Percentiles rank a stretch among this genome's conserved stretches.
Evolutionary conservation across 148 eudicot species (phyloP).

Genomic region (Cornus suecica): DNA sequence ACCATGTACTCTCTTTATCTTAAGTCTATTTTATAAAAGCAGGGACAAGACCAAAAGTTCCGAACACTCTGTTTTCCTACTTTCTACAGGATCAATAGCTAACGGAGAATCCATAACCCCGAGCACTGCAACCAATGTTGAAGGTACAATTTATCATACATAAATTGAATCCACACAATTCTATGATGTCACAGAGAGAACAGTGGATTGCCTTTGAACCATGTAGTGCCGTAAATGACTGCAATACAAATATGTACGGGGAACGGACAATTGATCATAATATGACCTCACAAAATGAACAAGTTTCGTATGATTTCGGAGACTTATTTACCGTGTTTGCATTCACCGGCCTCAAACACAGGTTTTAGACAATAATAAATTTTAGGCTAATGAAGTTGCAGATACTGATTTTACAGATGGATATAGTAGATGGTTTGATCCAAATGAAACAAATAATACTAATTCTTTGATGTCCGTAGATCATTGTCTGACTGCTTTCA

Average conservation of each 20-base stretch:
- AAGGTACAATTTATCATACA: constrained; percentile 25
- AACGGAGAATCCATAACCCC: constrained; percentile 20
- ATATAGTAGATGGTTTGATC: constrained; percentile 71
- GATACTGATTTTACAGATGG: constrained; percentile 37
- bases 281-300: constrained; percentile 30
- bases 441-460: constrained; percentile 77
- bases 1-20: too few relatives aligned
- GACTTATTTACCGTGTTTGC: constrained; percentile 81
- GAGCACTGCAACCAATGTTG: constrained; percentile 22
- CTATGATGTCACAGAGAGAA: constrained; percentile 12
- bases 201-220: constrained; percentile 27
- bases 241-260: too few relatives aligned
- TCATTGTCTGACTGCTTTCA: constrained; percentile 73
- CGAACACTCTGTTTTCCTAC: too few relatives aligned
- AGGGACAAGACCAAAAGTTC: too few relatives aligned
- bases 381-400: constrained; percentile 23
- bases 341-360: too few relatives aligned
- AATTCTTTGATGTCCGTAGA: constrained; percentile 80
- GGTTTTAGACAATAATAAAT: too few relatives aligned
- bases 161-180: constrained; percentile 17
- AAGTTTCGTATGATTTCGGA: constrained; percentile 54
- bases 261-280: neutral
- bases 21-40: too few relatives aligned
- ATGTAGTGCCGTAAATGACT: constrained; percentile 19
- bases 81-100: too few relatives aligned